Evolutionary conservation across 2,329 filamentous ascomycete genomes (phyloP), one percentile per base, ranked within the genome.

Genomic region (Talaromyces sp.): DNA sequence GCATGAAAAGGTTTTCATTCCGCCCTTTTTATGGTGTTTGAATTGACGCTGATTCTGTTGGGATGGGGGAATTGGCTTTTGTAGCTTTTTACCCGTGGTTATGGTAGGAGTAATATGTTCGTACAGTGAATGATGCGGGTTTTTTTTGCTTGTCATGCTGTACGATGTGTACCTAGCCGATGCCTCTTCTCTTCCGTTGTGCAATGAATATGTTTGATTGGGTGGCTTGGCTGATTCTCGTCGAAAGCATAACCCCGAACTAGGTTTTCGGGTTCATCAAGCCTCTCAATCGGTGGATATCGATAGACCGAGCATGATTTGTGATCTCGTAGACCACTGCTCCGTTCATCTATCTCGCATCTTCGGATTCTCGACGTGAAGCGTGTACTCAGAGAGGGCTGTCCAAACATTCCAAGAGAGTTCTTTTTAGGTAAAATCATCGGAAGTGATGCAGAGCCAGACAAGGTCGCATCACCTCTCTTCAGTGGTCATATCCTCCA

Each of bases 401-500:
- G 6, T 11, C 9, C 2, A 19, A 4, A 3, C n/a, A 5, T 13
- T 48, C 19, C 10, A n/a, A 31, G 45, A 21, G 6, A 35, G 9
- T 15, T 15, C n/a, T 31, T 22, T 19, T 46, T 9, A 17, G 22
- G 17, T n/a, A 19, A 45, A 28, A 35, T 19, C 9, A 33, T 17
- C 19, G 10, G 21, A 17, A 45, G n/a, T 36, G 17, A 8, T 45
- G 5, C 15, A 50, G 21, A 40, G 28, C 11, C n/a, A 8, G 33
- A 41, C n/a, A 22, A 3, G 31, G 6, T 50, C 43, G 36, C 33
- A n/a, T 59, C 43, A 57, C 13, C 45, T 56, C 53, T 52, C 19
- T 25, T 51, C 48, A 7, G 22, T 13, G 10, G 46, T 37, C 36
- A 62, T 37, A 37, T 70, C 67, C 57, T 69, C 72, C 65, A 60